These are phyloP conservation scores for Globisporangium spiculum DNA, from an alignment of 352 stramenopile genomes.

Conservation along the genomic window DNA sequence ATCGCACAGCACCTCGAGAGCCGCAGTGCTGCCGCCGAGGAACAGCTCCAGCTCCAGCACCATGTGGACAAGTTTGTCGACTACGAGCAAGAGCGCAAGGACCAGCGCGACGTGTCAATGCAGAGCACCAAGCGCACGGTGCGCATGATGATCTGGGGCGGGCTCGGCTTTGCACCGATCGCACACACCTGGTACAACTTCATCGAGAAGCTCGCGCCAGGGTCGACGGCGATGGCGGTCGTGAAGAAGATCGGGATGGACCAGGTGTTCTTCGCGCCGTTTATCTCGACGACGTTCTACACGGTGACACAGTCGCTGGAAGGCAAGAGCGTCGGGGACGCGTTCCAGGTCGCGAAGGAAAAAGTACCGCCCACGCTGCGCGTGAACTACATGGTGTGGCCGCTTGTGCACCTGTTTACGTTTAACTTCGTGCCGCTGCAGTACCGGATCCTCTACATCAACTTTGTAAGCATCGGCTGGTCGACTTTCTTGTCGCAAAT, in stretches of 20 bases:
- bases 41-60: not conserved
- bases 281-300: conserved; percentile 41
- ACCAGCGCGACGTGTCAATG: not conserved
- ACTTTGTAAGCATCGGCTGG: conserved; percentile 50
- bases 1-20: conserved; percentile 52
- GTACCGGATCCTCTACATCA: conserved; percentile 51
- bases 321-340: conserved; percentile 27
- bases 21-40: not conserved
- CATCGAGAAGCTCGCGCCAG: conserved; percentile 57
- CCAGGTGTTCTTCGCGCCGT: conserved; percentile 41
- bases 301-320: conserved; percentile 42
- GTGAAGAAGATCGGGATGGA: conserved; percentile 42
- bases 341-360: conserved; percentile 30
- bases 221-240: conserved; percentile 24
- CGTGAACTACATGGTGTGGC: conserved; percentile 53
- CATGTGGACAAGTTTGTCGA: conserved; percentile 13
- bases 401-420: conserved; percentile 41
- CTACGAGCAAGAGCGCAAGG: conserved; percentile 2
- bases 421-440: conserved; percentile 49
- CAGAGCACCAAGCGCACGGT: conserved; percentile 23
- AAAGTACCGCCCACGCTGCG: conserved; percentile 36
- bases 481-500: conserved; percentile 49
- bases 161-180: conserved; percentile 78
- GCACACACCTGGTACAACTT: conserved; percentile 90
- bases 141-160: conserved; percentile 83